Evolutionary conservation across 768 basidiomycete species (phyloP).

Genomic region (Steccherinum ochraceum): DNA sequence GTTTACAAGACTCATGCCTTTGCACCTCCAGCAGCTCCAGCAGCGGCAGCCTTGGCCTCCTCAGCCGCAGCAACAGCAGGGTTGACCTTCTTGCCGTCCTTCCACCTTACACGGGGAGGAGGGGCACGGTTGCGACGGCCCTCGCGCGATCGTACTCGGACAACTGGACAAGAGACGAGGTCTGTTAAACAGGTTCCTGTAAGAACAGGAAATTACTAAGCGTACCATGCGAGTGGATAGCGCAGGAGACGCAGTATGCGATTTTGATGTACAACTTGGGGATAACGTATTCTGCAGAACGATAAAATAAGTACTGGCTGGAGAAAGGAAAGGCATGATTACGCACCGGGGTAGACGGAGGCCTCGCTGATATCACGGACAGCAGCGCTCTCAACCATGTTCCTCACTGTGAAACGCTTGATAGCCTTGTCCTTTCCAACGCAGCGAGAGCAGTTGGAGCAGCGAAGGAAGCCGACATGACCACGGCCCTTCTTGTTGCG

Average conservation of each 20-base stretch:
- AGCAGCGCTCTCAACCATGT: constrained; percentile 99
- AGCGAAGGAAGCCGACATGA: constrained; percentile 90
- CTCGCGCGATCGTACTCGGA: constrained; percentile 94
- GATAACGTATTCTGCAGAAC: constrained; percentile 76
- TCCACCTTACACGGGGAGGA: constrained; percentile 93
- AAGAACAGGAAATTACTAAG: constrained; percentile 6
- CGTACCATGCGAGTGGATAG: constrained; percentile 97
- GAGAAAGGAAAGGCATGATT: neutral
- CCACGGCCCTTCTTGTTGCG: constrained; percentile 99
- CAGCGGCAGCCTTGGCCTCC: constrained; percentile 64
- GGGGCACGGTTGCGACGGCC: constrained; percentile 97
- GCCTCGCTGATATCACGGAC: constrained; percentile 97
- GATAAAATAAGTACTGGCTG: neutral
- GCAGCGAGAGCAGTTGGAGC: constrained; percentile 99
- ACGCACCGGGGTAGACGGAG: constrained; percentile 82
- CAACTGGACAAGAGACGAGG: constrained; percentile 50
- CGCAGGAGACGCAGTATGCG: constrained; percentile 97
- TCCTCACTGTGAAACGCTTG: constrained; percentile 98
- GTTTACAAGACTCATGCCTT: constrained; percentile 40
- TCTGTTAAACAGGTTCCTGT: neutral
- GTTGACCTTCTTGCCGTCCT: constrained; percentile 94
- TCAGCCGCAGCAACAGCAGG: constrained; percentile 91
- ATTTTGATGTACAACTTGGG: constrained; percentile 99
- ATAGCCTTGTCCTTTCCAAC: constrained; percentile 99
- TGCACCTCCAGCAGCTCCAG: constrained; percentile 22